Evolutionary conservation across 176 grass and related monocot species (phyloP), one percentile per base, ranked within the genome.

Genomic region (Thinopyrum elongatum): DNA sequence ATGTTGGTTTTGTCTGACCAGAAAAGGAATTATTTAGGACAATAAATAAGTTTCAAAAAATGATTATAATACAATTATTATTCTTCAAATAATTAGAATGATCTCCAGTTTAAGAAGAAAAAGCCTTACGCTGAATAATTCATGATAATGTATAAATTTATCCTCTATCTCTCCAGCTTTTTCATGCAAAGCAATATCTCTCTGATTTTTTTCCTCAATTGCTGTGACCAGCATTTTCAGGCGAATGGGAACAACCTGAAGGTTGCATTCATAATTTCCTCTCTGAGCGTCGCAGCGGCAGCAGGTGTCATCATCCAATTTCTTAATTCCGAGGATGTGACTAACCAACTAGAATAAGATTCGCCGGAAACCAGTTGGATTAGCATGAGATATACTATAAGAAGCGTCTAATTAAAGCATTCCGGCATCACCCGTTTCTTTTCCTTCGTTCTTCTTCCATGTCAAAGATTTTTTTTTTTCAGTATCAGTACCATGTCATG

Each of bases 341-440:
- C 85, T 53, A 81, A 84, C 76, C 67, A 87, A 84, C 89, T 76
- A 87, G 75, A 47, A 63, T 36, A 80, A 62, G 80, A 80, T 91
- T 80, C 69, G 44, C 44, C 36, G 15, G 76, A 84, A 87, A 84
- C 58, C 61, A 15, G 81, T 81, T 84, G 81, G 69, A 61, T 87
- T 49, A 76, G 13, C 67, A 30, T 76, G 58, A 78, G 49, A 58
- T 59, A 46, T 1, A 3, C n/a, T n/a, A 42, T 0, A 78, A 65
- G 66, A 87, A 61, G 61, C 12, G 34, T 47, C 34, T 41, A 39
- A 9, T 23, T 17, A 74, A 58, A 58, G 8, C 8, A 11, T 39
- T 3, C 36, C 70, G 35, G 3, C 42, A 47, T 17, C 23, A 47
- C n/a, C 70, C n/a, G 69, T 41, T 74, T 4, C 13, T 38, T 38